Base-by-base conservation (phyloP, 2,329 filamentous ascomycete species). In the Trichoderma brevicompactum region DNA sequence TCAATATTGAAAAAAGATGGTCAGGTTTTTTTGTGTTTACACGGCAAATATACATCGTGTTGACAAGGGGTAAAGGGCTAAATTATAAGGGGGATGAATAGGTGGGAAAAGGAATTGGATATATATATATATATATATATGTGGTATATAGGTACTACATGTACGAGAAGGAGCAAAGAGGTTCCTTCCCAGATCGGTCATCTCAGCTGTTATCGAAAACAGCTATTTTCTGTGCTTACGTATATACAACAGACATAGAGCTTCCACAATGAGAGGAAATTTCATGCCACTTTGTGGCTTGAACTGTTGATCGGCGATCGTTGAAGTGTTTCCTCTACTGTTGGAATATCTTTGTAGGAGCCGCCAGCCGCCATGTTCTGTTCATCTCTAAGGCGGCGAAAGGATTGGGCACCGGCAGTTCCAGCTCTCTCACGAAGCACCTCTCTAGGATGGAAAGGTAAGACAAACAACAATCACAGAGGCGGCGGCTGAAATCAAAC, bases 311-410 rank as follows among this genome's bases (percentile, higher is more conserved):
- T 28, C 23, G 23, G 23, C 23, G 23, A 28, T 5, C 5, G 23
- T 5, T 28, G 2, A 28, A 3, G 23, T 28, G 23, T 28, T 28
- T 28, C 23, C 5, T 2, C 23, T 28, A 28, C 23, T 28, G 23
- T 28, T 28, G 23, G 23, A 28, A 28, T 28, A 28, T 28, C 23
- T 2, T 28, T 28, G 23, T 5, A 28, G 5, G 23, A 28, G 23
- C 23, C 23, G 23, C 23, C 10, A 7, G 6, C 13, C 4, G 17
- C 64, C 10, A 76, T 79, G 72, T 79, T 81, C 67, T 80, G 76
- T 56, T 75, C 77, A 5, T 78, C 77, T 5, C 70, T 83, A 2
- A 73, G 77, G 23, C 73, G 74, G 52, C 76, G 76, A 32, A 67
- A 72, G 6, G 72, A 74, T 34, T 82, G 79, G 80, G 71, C 73